phyloP scores from a whole-genome alignment of 2,329 filamentous ascomycete species.

The Bipolaris victoriae region DNA sequence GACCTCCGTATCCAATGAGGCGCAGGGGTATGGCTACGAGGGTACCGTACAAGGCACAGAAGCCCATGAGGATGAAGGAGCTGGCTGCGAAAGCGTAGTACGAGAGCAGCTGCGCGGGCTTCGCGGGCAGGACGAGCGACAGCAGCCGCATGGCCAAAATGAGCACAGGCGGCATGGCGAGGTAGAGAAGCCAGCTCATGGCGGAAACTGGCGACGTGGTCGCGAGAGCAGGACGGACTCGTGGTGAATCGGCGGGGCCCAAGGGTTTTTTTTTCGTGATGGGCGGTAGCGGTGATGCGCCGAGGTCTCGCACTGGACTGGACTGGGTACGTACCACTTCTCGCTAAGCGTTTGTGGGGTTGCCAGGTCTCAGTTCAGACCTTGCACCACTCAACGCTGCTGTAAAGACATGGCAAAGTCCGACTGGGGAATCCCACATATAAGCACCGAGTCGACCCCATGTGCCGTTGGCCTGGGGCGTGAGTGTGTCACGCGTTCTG shows the following conservation, averaged over 20 bases:
- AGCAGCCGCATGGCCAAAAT: slow-evolving; percentile 40
- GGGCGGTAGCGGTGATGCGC: slow-evolving; percentile 21
- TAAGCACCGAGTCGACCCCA: background rate
- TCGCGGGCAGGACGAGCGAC: slow-evolving; percentile 37
- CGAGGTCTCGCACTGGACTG: slow-evolving; percentile 19
- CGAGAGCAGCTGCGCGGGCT: slow-evolving; percentile 49
- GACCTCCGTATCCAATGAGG: slow-evolving; percentile 71
- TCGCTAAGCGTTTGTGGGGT: slow-evolving; percentile 19
- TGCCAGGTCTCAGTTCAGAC: background rate
- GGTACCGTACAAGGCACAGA: slow-evolving; percentile 73
- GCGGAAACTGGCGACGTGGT: slow-evolving; percentile 9
- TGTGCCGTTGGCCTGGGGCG: background rate
- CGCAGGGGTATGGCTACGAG: slow-evolving; percentile 74
- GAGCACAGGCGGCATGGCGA: slow-evolving; percentile 34
- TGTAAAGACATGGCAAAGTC: background rate
- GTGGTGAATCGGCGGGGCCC: slow-evolving; percentile 9
- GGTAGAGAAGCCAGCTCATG: slow-evolving; percentile 45
- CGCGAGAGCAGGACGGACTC: background rate
- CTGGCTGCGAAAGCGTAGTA: slow-evolving; percentile 70
- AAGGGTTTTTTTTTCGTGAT: slow-evolving; percentile 32
- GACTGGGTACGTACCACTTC: background rate
- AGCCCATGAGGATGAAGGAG: slow-evolving; percentile 45
- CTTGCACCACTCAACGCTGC: background rate
- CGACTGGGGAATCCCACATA: background rate
- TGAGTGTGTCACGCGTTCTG: slow-evolving; percentile 1